Base-by-base conservation (phyloP, 2,329 filamentous ascomycete species). In the Aspergillus sp. region DNA sequence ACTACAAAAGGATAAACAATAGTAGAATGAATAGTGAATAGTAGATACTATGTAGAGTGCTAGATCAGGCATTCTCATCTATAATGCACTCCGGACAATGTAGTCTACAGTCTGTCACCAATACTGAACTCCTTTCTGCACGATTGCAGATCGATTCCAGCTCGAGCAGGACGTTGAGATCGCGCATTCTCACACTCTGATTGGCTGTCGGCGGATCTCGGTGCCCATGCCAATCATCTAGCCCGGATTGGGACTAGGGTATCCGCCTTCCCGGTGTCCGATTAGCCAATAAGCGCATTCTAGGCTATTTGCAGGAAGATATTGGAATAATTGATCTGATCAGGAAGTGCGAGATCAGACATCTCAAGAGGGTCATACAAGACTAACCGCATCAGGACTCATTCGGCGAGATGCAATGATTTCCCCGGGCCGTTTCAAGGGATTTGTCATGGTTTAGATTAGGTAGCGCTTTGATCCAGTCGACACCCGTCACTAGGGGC, bases 151-250 rank as follows among this genome's bases (percentile, higher is more conserved):
- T 45, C 49, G 38, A 45, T 43, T 34, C 39, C 43, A 40, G 34
- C 29, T 33, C 30, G 32, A 42, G 37, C 46, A 44, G 43, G 37
- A 48, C 43, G 47, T 51, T 46, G 42, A 53, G 51, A 51, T 50
- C 40, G 19, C n/a, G 10, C 11, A 1, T 27, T 5, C 5, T 3
- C 5, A 12, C 5, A 9, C 11, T 27, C 9, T 32, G 35, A 56
- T 52, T 52, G 51, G 49, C 5, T 4, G 5, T 35, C 53, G 51
- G 51, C 40, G 39, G 12, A 54, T 54, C 50, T 54, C 48, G 50
- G 51, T 28, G 37, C 43, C 31, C n/a, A 27, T 31, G 31, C 3
- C 12, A 44, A 49, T 51, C 45, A 9, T 19, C 45, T 46, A 46
- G 19, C 11, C 42, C 34, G 9, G 5, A 13, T 41, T 37, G 26